Evolutionary conservation across 2,329 filamentous ascomycete genomes (phyloP), one percentile per base, ranked within the genome.

Genomic region (Berkeleyomyces rouxiae): DNA sequence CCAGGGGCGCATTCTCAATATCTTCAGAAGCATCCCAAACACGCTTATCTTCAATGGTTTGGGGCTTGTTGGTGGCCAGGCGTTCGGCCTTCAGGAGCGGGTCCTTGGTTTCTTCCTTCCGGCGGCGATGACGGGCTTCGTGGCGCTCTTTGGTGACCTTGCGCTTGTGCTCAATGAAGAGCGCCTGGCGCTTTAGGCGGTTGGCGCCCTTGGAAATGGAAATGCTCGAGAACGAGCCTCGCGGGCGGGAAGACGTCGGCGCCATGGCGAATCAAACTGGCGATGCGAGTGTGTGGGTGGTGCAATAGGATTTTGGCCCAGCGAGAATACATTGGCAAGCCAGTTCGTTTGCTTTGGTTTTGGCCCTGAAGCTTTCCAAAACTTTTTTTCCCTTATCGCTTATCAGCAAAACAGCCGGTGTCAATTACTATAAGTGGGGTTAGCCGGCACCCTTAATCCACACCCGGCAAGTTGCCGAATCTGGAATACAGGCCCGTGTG

Each of bases 41-140:
- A 71, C 93, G 83, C 77, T 96, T 96, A 69, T 84, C 82, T 69
- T 96, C 91, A 64, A 96, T 80, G 0, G 90, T 95, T 62, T 82
- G 73, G 0, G 93, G 87, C 51, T 90, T 80, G 75, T 96, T 96
- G 67, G 81, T 83, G 65, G 83, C 84, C 65, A 92, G 77, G 68
- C 93, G 82, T 67, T 86, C 82, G 65, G 82, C 83, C 67, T 84
- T 83, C 65, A 96, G 74, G 64, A 83, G 80, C 1, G 92, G 91
- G 69, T 96, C 83, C 72, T 86, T 88, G 67, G 86, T 82, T 74
- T 99, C 93, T 70, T 91, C 88, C 74, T 87, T 88, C 75, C 89
- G 90, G 65, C 89, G 80, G 58, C 82, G 82, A 71, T 90, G 86
- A 66, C 91, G 84, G 69, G 85, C 81, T 69, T 90, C 87, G 69